phyloP scores from a whole-genome alignment of 2,329 filamentous ascomycete genomes.

The Trichoderma cornu-damae region DNA sequence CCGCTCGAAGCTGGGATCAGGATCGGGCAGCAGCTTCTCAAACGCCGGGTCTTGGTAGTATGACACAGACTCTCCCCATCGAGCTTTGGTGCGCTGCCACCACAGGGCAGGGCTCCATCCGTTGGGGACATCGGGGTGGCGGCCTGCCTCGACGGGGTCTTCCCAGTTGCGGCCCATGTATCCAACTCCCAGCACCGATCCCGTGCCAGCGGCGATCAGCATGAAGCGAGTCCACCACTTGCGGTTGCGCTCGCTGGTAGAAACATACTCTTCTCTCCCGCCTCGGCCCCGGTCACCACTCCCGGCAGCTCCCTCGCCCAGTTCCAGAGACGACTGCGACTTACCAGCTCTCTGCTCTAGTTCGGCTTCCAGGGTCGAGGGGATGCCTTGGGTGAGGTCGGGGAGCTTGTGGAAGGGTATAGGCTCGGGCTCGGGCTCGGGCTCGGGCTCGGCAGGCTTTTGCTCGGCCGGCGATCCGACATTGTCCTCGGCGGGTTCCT shows the following conservation, averaged over 20 bases:
- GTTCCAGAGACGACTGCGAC: slow-evolving; percentile 30
- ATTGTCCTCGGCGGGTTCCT: slow-evolving; percentile 18
- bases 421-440: slow-evolving; percentile 37
- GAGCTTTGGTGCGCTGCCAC: slow-evolving; percentile 74
- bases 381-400: slow-evolving; percentile 90
- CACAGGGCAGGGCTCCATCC: slow-evolving; percentile 72
- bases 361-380: slow-evolving; percentile 82
- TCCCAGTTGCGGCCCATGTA: slow-evolving; percentile 91
- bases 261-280: slow-evolving; percentile 73
- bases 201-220: slow-evolving; percentile 56
- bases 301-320: slow-evolving; percentile 34
- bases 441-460: slow-evolving; percentile 25
- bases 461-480: slow-evolving; percentile 24
- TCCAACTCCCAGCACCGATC: slow-evolving; percentile 53
- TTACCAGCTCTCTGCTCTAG: slow-evolving; percentile 43
- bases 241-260: slow-evolving; percentile 79
- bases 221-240: slow-evolving; percentile 70
- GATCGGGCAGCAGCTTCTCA: slow-evolving; percentile 81
- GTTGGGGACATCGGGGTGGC: slow-evolving; percentile 67
- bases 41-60: slow-evolving; percentile 98
- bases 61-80: slow-evolving; percentile 68
- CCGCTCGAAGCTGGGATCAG: slow-evolving; percentile 71
- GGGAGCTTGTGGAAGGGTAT: slow-evolving; percentile 66
- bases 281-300: slow-evolving; percentile 34
- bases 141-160: slow-evolving; percentile 65